A percentile compares a stretch with the other conserved stretches of the same genome.
Conservation (phyloP, 371 early-diverging fungal genomes). For the Syncephalastrum racemosum region DNA sequence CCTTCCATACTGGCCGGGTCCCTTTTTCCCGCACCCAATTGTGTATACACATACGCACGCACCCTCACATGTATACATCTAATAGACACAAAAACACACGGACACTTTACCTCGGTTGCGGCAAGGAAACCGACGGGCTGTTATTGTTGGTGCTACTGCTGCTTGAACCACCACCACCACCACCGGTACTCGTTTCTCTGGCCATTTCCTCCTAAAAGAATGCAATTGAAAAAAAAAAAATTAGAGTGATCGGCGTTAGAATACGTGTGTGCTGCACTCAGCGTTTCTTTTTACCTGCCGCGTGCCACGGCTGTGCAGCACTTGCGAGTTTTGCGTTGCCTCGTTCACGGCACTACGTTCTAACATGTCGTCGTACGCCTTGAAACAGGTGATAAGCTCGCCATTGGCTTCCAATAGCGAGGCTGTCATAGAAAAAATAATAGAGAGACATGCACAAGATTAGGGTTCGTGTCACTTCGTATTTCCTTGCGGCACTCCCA, state of each 20-base stretch:
- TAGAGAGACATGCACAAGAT: not conserved
- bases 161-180: conserved; percentile 1
- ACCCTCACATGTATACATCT: not conserved
- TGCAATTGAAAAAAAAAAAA: conserved; percentile 6
- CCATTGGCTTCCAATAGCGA: conserved; percentile 43
- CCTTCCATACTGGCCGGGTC: conserved; percentile 2
- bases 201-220: too few species aligned
- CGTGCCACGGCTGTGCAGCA: conserved; percentile 33
- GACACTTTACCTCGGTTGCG: not conserved
- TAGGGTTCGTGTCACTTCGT: too few species aligned
- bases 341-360: conserved; percentile 38
- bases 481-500: too few species aligned
- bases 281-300: conserved; percentile 14
- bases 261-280: conserved; percentile 3
- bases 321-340: conserved; percentile 38
- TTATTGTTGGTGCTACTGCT: conserved; percentile 5
- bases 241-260: conserved; percentile 6
- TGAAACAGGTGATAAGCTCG: conserved; percentile 43
- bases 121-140: not conserved
- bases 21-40: conserved; percentile 1
- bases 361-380: conserved; percentile 53
- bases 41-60: not conserved
- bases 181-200: conserved; percentile 2
- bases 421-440: conserved; percentile 23
- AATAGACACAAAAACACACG: not conserved